Base-by-base conservation (phyloP, 2,329 filamentous ascomycete species). In the Fusarium penzigii region DNA sequence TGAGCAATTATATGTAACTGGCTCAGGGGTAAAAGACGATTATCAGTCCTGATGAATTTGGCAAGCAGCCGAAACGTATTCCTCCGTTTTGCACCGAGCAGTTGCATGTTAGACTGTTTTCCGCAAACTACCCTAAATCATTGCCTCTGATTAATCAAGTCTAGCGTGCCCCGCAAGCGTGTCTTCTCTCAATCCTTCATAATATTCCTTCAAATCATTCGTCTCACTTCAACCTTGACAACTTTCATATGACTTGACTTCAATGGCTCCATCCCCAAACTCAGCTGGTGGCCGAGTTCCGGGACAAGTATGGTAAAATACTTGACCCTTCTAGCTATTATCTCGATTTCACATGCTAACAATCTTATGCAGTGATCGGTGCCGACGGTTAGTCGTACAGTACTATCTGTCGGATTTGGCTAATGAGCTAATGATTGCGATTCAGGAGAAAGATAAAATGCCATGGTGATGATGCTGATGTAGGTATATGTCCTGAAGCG, bases 361-460 rank as follows among this genome's bases (percentile, higher is more conserved):
- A 6, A 29, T 29, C 17, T 20, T 9, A 9, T 2, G 3, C 6
- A 57, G 55, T 46, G 55, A 57, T 17, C 55, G 55, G 13, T 57
- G 55, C 42, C 52, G 55, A 32, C 52, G 55, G 55, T 57, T 39
- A 20, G 48, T 45, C 2, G n/a, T n/a, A n/a, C n/a, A n/a, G n/a
- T n/a, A n/a, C n/a, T n/a, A n/a, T n/a, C n/a, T n/a, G n/a, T n/a
- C n/a, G n/a, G n/a, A n/a, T n/a, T n/a, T n/a, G n/a, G n/a, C n/a
- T n/a, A n/a, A n/a, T n/a, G n/a, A n/a, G n/a, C n/a, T n/a, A n/a
- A n/a, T n/a, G n/a, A n/a, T n/a, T n/a, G n/a, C n/a, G n/a, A n/a
- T n/a, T 42, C 6, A 56, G 53, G 4, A 56, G 53, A 13, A 57
- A 57, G 16, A 57, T 57, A 5, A 46, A 53, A 39, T 57, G 55